A percentile compares a stretch with the other conserved stretches of the same genome.
These are phyloP conservation scores for Penicillium waksmanii DNA, from an alignment of 495 filamentous ascomycete species.

Conservation along the genomic window DNA sequence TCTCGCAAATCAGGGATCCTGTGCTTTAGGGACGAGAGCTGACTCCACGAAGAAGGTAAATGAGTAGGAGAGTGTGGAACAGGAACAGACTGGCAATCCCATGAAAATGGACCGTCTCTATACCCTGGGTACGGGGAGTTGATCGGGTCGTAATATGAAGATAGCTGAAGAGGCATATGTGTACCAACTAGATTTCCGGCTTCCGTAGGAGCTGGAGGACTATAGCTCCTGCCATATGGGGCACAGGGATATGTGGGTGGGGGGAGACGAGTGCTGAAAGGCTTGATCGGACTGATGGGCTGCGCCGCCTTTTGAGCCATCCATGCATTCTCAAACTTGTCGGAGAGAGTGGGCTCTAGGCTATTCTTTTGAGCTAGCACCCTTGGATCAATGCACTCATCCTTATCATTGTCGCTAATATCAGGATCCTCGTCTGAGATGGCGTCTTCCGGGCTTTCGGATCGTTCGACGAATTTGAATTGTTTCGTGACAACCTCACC, in stretches of 20 bases:
- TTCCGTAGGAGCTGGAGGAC: not conserved
- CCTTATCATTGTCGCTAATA: not conserved
- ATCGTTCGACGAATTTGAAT: not conserved
- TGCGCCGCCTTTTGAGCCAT: not conserved
- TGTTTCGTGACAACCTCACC: not conserved
- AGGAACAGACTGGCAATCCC: not conserved
- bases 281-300: not conserved
- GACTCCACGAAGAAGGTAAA: not conserved
- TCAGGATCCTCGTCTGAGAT: constrained; percentile 1
- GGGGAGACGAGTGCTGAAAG: not conserved
- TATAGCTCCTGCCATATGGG: not conserved
- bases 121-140: not conserved
- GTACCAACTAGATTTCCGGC: not conserved
- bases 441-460: not conserved
- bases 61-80: not conserved
- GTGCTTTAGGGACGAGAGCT: not conserved
- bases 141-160: not conserved
- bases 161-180: not conserved
- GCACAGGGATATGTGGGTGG: not conserved
- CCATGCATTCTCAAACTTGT: not conserved
- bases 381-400: constrained; percentile 2
- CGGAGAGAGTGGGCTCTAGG: not conserved
- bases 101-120: not conserved
- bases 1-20: not conserved
- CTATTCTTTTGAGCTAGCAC: not conserved